Conservation (phyloP, 225 moss, liverwort and hornwort species). For the Bryum argenteum region DNA sequence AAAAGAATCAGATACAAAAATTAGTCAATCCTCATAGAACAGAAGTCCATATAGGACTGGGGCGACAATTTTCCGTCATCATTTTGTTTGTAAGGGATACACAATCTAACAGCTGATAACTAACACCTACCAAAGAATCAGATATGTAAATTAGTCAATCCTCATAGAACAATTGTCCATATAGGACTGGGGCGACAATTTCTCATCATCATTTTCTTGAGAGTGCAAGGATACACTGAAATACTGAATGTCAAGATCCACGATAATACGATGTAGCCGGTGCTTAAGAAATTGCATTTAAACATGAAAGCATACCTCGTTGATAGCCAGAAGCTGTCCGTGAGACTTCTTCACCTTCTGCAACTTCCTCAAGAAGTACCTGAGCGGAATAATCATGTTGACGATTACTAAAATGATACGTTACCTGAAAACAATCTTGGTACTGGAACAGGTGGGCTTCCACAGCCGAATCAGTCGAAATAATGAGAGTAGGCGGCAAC, state of each 20-base stretch:
- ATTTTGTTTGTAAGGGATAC: background rate
- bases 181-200: conserved; percentile 17
- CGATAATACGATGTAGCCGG: too few relatives aligned
- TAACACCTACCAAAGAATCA: background rate
- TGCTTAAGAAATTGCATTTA: background rate
- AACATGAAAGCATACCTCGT: conserved; percentile 54
- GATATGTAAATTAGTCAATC: conserved; percentile 11
- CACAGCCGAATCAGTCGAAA: too few relatives aligned
- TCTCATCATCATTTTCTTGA: background rate
- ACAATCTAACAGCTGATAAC: background rate
- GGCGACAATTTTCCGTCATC: conserved; percentile 18
- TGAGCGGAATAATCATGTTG: conserved; percentile 7
- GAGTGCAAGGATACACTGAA: background rate
- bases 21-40: conserved; percentile 19
- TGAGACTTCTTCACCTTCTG: conserved; percentile 95
- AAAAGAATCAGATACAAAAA: background rate
- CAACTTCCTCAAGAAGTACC: conserved; percentile 89
- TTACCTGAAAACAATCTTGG: too few relatives aligned
- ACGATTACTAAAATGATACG: too few relatives aligned
- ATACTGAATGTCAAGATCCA: too few relatives aligned
- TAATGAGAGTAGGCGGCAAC: too few relatives aligned
- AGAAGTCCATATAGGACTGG: background rate
- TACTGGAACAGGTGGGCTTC: too few relatives aligned
- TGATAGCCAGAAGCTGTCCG: conserved; percentile 88
- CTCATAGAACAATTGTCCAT: background rate